Conservation (phyloP, 2,329 filamentous ascomycete genomes). For the Mycogone perniciosa region DNA sequence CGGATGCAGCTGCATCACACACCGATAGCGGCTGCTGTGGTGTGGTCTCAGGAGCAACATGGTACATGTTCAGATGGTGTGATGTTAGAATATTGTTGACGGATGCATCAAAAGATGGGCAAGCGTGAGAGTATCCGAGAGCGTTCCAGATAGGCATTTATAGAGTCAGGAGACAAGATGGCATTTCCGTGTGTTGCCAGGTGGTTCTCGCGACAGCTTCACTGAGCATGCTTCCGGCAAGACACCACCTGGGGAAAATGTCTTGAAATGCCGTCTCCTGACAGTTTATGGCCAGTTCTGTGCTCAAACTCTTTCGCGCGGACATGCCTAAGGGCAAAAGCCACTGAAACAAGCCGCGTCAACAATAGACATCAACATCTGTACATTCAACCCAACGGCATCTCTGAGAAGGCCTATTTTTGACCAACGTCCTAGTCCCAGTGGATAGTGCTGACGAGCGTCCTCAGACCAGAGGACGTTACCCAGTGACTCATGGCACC, state of each 20-base stretch:
- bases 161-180: slow-evolving; percentile 19
- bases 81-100: background rate
- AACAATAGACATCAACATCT: slow-evolving; percentile 18
- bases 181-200: slow-evolving; percentile 42
- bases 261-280: slow-evolving; percentile 34
- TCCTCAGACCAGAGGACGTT: slow-evolving; percentile 65
- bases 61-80: slow-evolving; percentile 16
- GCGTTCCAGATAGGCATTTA: slow-evolving; percentile 35
- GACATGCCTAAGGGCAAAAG: slow-evolving; percentile 9
- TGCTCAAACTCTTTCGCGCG: slow-evolving; percentile 36
- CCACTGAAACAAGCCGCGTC: background rate
- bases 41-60: slow-evolving; percentile 35
- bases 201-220: slow-evolving; percentile 32
- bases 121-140: slow-evolving; percentile 36
- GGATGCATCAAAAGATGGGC: background rate
- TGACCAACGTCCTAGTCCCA: slow-evolving; percentile 56
- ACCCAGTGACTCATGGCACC: slow-evolving; percentile 70
- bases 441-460: slow-evolving; percentile 68
- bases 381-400: slow-evolving; percentile 21
- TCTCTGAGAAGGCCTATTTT: slow-evolving; percentile 31
- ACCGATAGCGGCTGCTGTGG: slow-evolving; percentile 35
- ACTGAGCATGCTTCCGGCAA: slow-evolving; percentile 40
- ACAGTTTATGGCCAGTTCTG: slow-evolving; percentile 43
- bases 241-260: slow-evolving; percentile 23
- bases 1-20: slow-evolving; percentile 41